phyloP scores from a whole-genome alignment of 2,329 filamentous ascomycete species.

The Colletotrichum higginsianum region DNA sequence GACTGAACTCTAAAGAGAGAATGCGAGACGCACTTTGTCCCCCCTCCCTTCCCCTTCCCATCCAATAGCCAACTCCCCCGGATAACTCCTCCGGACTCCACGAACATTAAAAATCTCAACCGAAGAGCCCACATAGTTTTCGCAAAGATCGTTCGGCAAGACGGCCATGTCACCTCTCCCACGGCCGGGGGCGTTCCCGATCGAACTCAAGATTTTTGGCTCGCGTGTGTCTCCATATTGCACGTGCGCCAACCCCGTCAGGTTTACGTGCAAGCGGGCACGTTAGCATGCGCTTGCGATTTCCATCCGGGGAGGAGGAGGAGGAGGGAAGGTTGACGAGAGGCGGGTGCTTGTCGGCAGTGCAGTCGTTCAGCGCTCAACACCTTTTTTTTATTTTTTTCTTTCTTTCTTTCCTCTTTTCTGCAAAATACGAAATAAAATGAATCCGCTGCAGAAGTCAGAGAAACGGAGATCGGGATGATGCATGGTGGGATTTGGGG shows the following conservation, averaged over 20 bases:
- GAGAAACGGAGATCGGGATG: conserved; percentile 11
- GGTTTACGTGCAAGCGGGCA: too few species aligned
- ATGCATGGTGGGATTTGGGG: conserved; percentile 28
- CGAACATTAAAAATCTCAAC: too few species aligned
- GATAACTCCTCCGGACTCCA: too few species aligned
- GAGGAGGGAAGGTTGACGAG: neutral
- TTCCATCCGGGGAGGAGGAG: too few species aligned
- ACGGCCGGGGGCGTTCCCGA: too few species aligned
- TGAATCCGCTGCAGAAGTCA: neutral
- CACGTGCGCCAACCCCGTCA: too few species aligned
- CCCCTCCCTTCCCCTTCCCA: neutral
- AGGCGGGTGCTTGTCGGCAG: neutral
- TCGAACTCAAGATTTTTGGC: too few species aligned
- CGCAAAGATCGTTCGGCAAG: neutral
- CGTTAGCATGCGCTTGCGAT: too few species aligned
- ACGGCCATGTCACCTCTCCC: too few species aligned
- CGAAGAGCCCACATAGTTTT: neutral
- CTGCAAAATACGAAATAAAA: too few species aligned
- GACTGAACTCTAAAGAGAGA: conserved; percentile 36
- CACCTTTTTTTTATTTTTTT: neutral
- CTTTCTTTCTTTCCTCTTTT: neutral
- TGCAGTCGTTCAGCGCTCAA: neutral
- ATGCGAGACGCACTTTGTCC: conserved; percentile 34
- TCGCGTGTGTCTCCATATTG: too few species aligned
- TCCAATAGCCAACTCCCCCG: too few species aligned